Evolutionary conservation across 805 yeast genomes (phyloP).

Genomic region (Candida suzukii): DNA sequence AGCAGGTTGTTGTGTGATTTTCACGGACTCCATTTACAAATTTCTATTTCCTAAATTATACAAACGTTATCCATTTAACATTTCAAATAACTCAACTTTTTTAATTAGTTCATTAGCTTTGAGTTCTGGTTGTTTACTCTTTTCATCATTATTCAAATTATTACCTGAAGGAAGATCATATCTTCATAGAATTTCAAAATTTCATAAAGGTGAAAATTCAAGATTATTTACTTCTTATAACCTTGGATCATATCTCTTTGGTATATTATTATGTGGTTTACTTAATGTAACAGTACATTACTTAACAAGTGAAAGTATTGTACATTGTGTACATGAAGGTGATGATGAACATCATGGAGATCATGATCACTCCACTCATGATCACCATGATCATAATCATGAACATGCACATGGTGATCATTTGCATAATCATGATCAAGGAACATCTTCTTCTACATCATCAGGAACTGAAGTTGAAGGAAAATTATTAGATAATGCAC

Average conservation of each 20-base stretch:
- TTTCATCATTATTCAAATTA: conserved; percentile 71
- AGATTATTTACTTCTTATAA: conserved; percentile 34
- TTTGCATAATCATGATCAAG: conserved; percentile 6
- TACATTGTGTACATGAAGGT: conserved; percentile 71
- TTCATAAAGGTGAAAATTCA: conserved; percentile 15
- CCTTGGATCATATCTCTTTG: conserved; percentile 34
- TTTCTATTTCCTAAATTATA: conserved; percentile 35
- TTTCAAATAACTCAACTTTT: conserved; percentile 54
- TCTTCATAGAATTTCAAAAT: conserved; percentile 24
- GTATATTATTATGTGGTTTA: conserved; percentile 51
- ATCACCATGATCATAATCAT: conserved; percentile 4
- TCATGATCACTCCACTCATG: conserved; percentile 9
- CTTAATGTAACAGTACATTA: conserved; percentile 65
- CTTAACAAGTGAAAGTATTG: conserved; percentile 71
- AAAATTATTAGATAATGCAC: no score
- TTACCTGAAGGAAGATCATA: conserved; percentile 61
- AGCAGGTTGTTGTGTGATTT: conserved; percentile 63
- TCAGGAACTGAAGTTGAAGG: not conserved
- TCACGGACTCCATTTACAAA: conserved; percentile 47
- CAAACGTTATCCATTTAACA: conserved; percentile 36
- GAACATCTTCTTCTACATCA: conserved; percentile 1
- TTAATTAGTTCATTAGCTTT: conserved; percentile 70
- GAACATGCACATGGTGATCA: conserved; percentile 1
- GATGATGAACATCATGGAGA: conserved; percentile 21
- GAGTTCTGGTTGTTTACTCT: conserved; percentile 74